Evolutionary conservation across 371 early-diverging fungal genomes (phyloP).

Genomic region (Parasitella parasitica): DNA sequence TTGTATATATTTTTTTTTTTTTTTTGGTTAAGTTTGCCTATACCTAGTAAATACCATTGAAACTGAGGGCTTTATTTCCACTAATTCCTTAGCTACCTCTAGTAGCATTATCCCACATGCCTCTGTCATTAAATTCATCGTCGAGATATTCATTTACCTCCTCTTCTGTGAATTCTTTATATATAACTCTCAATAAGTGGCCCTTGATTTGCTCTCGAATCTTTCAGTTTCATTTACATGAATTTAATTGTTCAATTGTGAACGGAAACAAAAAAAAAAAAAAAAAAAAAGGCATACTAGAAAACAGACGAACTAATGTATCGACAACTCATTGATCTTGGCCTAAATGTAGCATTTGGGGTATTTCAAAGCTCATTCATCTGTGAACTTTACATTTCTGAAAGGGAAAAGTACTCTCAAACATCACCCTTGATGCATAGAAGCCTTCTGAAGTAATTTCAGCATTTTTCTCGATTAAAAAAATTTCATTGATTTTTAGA

Average conservation of each 20-base stretch:
- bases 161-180: constrained; percentile 8
- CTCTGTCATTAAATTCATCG: constrained; percentile 62
- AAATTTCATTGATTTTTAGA: too few species aligned
- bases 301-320: too few species aligned
- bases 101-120: constrained; percentile 59
- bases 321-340: too few species aligned
- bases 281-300: background rate
- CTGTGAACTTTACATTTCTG: too few species aligned
- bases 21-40: constrained; percentile 87
- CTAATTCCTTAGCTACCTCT: constrained; percentile 28
- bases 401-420: too few species aligned
- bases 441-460: too few species aligned
- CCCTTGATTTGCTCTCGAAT: background rate
- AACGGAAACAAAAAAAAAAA: background rate
- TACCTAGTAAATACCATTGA: background rate
- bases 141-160: constrained; percentile 50
- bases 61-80: background rate
- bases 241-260: background rate
- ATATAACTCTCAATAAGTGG: background rate
- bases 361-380: too few species aligned
- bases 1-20: constrained; percentile 78
- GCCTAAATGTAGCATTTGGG: too few species aligned
- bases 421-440: too few species aligned
- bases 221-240: background rate
- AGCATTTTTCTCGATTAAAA: too few species aligned